Evolutionary conservation across 495 filamentous ascomycete species (phyloP), one percentile per base, ranked within the genome.

Genomic region (Zalerion maritima): DNA sequence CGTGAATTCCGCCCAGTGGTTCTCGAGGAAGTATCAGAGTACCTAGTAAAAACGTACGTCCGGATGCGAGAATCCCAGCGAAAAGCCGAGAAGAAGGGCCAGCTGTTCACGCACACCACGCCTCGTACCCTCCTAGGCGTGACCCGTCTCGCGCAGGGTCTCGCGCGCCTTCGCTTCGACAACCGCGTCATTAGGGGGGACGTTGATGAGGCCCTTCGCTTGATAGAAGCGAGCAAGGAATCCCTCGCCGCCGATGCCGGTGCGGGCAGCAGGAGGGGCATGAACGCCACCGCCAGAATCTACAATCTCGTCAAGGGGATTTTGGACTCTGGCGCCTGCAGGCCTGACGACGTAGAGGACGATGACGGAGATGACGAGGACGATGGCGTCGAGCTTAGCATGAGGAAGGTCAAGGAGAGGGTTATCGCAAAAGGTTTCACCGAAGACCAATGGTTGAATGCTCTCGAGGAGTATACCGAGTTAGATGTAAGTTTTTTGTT

Each of bases 371-470:
- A 51, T 4, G 52, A 47, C 3, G 52, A 54, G 12, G 50, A 50
- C 5, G 33, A 39, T 19, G 57, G 73, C 4, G 76, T 81, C 3
- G 84, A 91, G 54, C 51, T 97, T 38, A 87, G 76, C 53, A 64
- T 97, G 62, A 64, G 76, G 36, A 78, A 78, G 49, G 80, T 97
- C 20, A 66, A 83, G 41, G 85, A 96, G 47, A 50, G 89, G 23
- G 83, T 96, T 16, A 64, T 96, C 39, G 89, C 83, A 16, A 94
- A 92, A 66, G 91, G 91, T 6, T 97, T 96, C 44, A 96, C 91
- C 3, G 78, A 83, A 40, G 80, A 93, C 56, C 85, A 96, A 49
- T 79, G 93, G 54, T 65, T 74, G 28, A 69, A 69, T 37, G 78
- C 84, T 21, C 64, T 97, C 41, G 77, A 87, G 31, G 89, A 96